Base-by-base conservation (phyloP, 352 stramenopile species). In the Sclerospora graminicola region DNA sequence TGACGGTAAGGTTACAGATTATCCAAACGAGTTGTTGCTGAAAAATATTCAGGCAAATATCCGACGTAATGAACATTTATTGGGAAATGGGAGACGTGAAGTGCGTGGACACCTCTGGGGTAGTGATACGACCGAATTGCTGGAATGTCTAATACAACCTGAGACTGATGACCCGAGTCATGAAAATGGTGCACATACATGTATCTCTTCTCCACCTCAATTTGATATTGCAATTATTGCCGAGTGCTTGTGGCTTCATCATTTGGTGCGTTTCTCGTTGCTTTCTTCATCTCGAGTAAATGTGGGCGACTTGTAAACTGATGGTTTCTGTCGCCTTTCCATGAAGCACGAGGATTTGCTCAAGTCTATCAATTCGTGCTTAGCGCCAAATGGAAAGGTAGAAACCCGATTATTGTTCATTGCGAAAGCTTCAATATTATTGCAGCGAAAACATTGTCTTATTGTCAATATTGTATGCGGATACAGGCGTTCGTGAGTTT, bases 181-280 rank as follows among this genome's bases (percentile, higher is more conserved):
- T 30, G 19, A 8, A 18, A 24, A 1, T 2, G 6, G 5, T 1
- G 10, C 4, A 30, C 9, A 2, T 18, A 8, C 1, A 2, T 31
- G 45, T 7, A 28, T 28, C 26, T 28, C 34, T 19, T 20, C 18
- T 8, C 23, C 45, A 13, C 11, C 18, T 11, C 34, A 34, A 7
- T 76, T 75, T 44, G 54, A 79, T 37, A 55, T 79, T 23, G 67
- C 50, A 10, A 50, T 79, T 10, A 58, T 76, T 24, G 67, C 67
- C 2, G 67, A 79, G 44, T 79, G 67, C 43, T 37, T 79, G 11
- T 79, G 63, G 67, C 43, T 79, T 7, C 67, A 79, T 48, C 45
- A 72, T 20, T 42, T 73, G 51, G 66, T 71, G 53, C 18, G 21
- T 43, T 14, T 27, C n/a, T 40, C 48, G 7, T 10, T 21, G 20